A percentile compares a stretch with the other conserved stretches of the same genome.
phyloP scores from a whole-genome alignment of 352 stramenopile genomes.

The Phytophthora megakarya region DNA sequence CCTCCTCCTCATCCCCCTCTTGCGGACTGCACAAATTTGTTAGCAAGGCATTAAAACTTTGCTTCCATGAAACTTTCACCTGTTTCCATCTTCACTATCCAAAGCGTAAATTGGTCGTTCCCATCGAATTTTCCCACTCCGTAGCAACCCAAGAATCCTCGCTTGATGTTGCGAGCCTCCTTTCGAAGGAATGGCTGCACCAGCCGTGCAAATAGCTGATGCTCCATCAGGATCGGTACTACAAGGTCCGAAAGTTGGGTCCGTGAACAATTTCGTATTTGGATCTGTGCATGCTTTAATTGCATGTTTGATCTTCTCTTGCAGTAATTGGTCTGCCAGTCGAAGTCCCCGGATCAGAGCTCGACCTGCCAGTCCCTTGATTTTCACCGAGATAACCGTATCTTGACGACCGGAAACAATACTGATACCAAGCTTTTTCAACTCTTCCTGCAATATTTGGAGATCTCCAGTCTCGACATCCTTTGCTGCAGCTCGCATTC shows the following conservation, averaged over 20 bases:
- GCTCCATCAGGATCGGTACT: conserved; percentile 59
- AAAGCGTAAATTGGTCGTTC: conserved; percentile 68
- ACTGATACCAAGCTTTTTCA: conserved; percentile 78
- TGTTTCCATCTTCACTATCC: conserved; percentile 35
- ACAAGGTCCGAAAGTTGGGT: conserved; percentile 84
- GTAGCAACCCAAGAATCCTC: conserved; percentile 71
- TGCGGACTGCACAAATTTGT: conserved; percentile 21
- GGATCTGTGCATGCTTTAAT: conserved; percentile 55
- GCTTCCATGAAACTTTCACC: conserved; percentile 4
- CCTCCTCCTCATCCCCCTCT: conserved; percentile 34
- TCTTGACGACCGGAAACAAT: conserved; percentile 79
- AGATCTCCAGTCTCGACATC: conserved; percentile 36
- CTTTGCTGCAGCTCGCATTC: conserved; percentile 22
- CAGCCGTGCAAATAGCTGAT: conserved; percentile 70
- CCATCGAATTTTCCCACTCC: conserved; percentile 81
- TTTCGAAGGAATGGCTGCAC: conserved; percentile 57
- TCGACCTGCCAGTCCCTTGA: conserved; percentile 72
- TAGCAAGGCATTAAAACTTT: conserved; percentile 1
- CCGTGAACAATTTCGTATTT: conserved; percentile 62
- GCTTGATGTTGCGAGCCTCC: conserved; percentile 75
- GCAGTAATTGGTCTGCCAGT: conserved; percentile 72
- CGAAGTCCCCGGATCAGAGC: conserved; percentile 56
- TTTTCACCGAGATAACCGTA: conserved; percentile 77
- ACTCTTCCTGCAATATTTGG: conserved; percentile 70
- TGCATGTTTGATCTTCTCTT: conserved; percentile 75